Base-by-base conservation (phyloP, 768 basidiomycete species). In the Mycena olivaceomarginata region DNA sequence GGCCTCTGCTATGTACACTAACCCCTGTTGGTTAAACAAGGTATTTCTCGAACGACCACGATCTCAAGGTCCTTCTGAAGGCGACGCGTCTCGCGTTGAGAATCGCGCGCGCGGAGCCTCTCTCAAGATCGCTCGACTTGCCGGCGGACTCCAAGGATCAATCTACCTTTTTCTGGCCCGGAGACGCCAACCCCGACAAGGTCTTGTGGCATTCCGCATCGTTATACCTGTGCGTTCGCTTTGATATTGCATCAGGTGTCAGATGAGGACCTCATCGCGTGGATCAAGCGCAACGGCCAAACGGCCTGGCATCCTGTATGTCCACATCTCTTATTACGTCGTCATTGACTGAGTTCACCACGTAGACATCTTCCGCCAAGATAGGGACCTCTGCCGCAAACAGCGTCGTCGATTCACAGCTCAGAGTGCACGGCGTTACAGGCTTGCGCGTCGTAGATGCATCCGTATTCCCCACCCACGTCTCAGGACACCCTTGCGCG, bases 351-450 rank as follows among this genome's bases (percentile, higher is more conserved):
- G n/a, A 59, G 15, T 18, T 70, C 25, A 68, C 69, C 46, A 15
- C 22, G 51, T 67, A 82, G 66, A 77, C 79, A 15, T 79, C 80
- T 5, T 70, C 80, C 3, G 80, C 81, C 12, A 77, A 75, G 22
- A 82, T 82, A 41, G 82, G 82, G 20, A 37, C 40, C 6, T 76
- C 73, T 4, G n/a, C 78, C 6, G 45, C 40, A 18, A 74, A 63
- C 6, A 79, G 80, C 64, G 82, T 82, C 43, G 81, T 82, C 12
- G 73, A 81, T 56, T 25, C 67, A 25, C 46, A 71, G 37, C 71
- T 82, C 8, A 66, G 75, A 5, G 81, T 82, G 12, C 82, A 82
- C 62, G 82, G 82, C 25, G 73, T 82, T 40, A 69, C 64, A 37
- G 70, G 75, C 41, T 48, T 82, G 62, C 73, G 82, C 5, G 63